Evolutionary conservation across 208 protist genomes (phyloP).

Genomic region (Strigomonas culicis): DNA sequence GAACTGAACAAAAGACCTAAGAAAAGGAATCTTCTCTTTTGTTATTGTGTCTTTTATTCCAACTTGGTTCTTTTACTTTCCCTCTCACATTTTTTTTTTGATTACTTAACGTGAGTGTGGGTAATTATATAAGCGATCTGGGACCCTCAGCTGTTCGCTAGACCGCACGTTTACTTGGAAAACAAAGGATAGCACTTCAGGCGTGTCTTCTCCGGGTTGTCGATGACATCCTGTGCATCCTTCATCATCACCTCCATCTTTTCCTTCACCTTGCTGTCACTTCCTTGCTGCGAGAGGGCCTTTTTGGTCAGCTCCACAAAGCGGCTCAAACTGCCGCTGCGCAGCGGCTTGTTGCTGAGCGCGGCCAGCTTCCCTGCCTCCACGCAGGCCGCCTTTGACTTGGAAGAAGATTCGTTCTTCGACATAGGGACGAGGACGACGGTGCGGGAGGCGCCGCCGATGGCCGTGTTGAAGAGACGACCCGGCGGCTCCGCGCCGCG

Average conservation of each 20-base stretch:
- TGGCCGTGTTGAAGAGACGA: conserved; percentile 44
- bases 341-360: conserved; percentile 25
- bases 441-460: conserved; percentile 53
- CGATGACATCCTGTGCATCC: conserved; percentile 29
- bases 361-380: conserved; percentile 5
- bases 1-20: background rate
- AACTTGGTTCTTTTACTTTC: too few species aligned
- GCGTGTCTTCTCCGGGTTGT: conserved; percentile 14
- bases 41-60: too few species aligned
- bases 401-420: conserved; percentile 10
- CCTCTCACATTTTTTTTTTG: too few species aligned
- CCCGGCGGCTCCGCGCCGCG: conserved; percentile 18
- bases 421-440: conserved; percentile 36
- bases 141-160: too few species aligned
- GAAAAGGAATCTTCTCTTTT: too few species aligned
- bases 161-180: background rate
- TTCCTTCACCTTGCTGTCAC: conserved; percentile 7
- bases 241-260: conserved; percentile 31
- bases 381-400: conserved; percentile 7
- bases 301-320: conserved; percentile 35
- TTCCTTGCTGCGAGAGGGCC: conserved; percentile 9
- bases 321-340: conserved; percentile 29
- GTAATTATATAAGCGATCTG: too few species aligned
- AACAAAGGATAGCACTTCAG: conserved; percentile 18
- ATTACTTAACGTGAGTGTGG: too few species aligned